Base-by-base conservation (phyloP, 768 basidiomycete species). In the Pleurotus cornucopiae region DNA sequence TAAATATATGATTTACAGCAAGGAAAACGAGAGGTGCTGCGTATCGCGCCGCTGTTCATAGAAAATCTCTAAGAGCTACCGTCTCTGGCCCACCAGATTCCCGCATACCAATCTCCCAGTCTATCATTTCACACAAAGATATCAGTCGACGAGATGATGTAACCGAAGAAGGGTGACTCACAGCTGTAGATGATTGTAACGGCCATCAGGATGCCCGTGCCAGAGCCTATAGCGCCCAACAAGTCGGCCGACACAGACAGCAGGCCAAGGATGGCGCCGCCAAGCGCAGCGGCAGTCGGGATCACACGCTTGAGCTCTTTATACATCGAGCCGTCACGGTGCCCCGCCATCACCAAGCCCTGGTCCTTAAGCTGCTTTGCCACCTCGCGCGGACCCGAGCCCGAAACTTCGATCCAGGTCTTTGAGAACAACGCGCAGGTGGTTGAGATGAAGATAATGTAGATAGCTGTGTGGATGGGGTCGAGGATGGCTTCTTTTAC, bases 381-480 rank as follows among this genome's bases (percentile, higher is more conserved):
- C 54, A 99, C 86, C 64, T 99, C 96, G 45, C 96, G 76, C 7
- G 96, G 97, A n/a, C 97, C 94, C 55, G 88, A 90, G 14, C 97
- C 96, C 2, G 94, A 98, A 34, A 98, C 93, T 65, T 98, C 96
- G 61, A 99, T 98, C 96, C 97, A 99, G 1, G 96, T 98, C 82
- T 98, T 98, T 67, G 92, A 95, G 79, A 98, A 98, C 62, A 98
- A 78, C 11, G 97, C 96, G 68, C 95, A 98, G 13, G 94, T 93
- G 37, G 88, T 83, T 57, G 95, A 80, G 76, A 96, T 96, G 76
- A 98, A 98, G 5, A 82, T 71, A 69, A 99, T 85, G 73, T 98
- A 97, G 64, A 97, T 75, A 18, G 81, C 79, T 1, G 93, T 94
- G 76, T 98, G 97, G 65, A 98, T 84, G 1, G 97, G 97, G 71